Base-by-base conservation (phyloP, 2,329 filamentous ascomycete species). In the Rhynchosporium agropyri region DNA sequence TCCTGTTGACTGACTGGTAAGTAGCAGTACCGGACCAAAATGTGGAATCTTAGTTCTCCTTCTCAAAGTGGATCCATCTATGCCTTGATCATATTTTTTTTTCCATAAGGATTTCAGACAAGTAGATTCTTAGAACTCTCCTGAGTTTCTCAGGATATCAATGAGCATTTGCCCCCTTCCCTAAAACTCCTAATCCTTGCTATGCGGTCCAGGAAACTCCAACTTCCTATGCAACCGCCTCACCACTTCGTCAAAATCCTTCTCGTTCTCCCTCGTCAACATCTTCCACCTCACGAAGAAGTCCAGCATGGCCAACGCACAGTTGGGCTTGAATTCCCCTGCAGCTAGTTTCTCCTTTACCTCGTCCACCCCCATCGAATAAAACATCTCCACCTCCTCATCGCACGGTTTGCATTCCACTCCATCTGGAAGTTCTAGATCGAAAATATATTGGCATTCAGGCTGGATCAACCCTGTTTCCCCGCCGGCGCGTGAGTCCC, bases 291-390 rank as follows among this genome's bases (percentile, higher is more conserved):
- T 84, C 69, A 96, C 81, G 74, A 99, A 90, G 78, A 98, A 99
- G 75, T 98, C 92, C 51, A 97, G 77, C 74, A 95, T 78, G 54
- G 96, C 85, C 63, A 95, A 75, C 13, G 90, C 89, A 76, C 93
- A 97, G 75, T 98, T 98, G 2, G 93, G 90, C 80, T 99, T 99
- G 80, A 94, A 99, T 70, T 89, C 84, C 13, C 90, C 91, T 58
- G 80, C 79, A 15, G 81, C 83, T 72, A 99, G 78, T 50, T 88
- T 86, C 62, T 81, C 79, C 75, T 87, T 84, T 50, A 96, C 85
- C 76, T 96, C 84, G n/a, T 89, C 84, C 46, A 97, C 82, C 1
- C 83, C 87, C 83, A 86, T 88, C 63, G 97, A 80, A 73, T 86
- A 84, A 74, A 98, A 98, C 65, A 86, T 85, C 72, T 92, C 91